These are phyloP conservation scores for Lecanicillium sp. DNA, from an alignment of 2,329 filamentous ascomycete genomes.

Conservation along the genomic window DNA sequence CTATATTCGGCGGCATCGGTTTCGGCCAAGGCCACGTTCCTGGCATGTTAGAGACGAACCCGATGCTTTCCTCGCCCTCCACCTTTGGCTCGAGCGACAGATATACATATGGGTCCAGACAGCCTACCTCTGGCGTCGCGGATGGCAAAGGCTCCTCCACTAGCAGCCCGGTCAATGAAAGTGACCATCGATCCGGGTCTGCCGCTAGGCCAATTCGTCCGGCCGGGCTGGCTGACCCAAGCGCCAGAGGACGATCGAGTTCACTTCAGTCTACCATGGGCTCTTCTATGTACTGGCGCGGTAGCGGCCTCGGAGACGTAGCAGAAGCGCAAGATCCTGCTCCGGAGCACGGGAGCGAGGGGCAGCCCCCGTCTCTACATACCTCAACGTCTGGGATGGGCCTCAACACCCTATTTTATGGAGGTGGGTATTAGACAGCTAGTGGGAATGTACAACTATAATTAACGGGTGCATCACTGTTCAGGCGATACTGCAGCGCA, in stretches of 20 bases:
- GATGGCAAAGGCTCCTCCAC: conserved; percentile 9
- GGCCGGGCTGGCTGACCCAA: conserved; percentile 52
- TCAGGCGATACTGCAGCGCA: conserved; percentile 7
- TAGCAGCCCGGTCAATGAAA: conserved; percentile 18
- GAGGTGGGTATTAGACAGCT: conserved; percentile 8
- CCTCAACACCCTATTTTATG: conserved; percentile 11
- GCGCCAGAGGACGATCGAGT: conserved; percentile 51
- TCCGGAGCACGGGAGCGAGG: conserved; percentile 7
- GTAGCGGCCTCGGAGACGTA: conserved; percentile 6
- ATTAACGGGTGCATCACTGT: conserved; percentile 4
- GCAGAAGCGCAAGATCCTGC: conserved; percentile 2
- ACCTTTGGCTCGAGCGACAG: conserved; percentile 35
- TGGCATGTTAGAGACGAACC: conserved; percentile 48
- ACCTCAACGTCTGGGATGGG: conserved; percentile 8
- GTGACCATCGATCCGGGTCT: conserved; percentile 32
- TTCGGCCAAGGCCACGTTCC: conserved; percentile 52
- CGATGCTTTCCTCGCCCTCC: conserved; percentile 50
- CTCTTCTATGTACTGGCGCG: conserved; percentile 52
- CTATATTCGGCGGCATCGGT: conserved; percentile 60
- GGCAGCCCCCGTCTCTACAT: conserved; percentile 2
- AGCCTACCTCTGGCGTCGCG: conserved; percentile 38
- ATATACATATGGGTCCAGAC: conserved; percentile 27
- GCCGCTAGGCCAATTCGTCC: conserved; percentile 49
- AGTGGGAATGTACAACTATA: conserved; percentile 1
- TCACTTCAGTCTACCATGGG: conserved; percentile 53